Evolutionary conservation across 208 protist species (phyloP), one percentile per base, ranked within the genome.

Genomic region (Leishmania mexicana): DNA sequence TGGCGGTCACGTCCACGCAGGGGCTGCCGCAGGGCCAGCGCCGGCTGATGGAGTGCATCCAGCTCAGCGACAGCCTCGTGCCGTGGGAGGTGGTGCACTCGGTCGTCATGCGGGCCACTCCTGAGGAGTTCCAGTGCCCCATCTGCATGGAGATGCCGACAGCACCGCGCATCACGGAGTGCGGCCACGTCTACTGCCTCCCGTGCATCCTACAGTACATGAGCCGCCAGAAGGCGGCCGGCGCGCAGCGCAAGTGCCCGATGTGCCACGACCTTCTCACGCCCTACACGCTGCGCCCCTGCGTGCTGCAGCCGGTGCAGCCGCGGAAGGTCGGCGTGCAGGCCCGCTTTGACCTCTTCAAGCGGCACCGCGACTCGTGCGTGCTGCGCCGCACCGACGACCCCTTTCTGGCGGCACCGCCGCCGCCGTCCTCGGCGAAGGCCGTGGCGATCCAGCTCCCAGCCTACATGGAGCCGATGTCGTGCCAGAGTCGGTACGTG

Each of bases 131-230:
- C 81, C 79, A 95, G 76, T 97, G 94, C 81, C 93, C 93, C 58
- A 95, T 97, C 62, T 97, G 94, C 83, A 88, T 97, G 53, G 89
- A 95, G 8, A 65, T 81, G 42, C 94, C 94, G 49, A 72, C 78
- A 47, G 91, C 90, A 13, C 89, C 94, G 31, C 89, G 94, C 76
- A 93, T 97, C 79, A 95, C 93, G n/a, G 88, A 94, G 84, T 97
- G 94, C 80, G 94, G 94, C 6, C 94, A 97, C 85, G 80, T 90
- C 24, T 96, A 94, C 84, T 97, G 94, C 70, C 83, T 96, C 35
- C 83, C 93, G 2, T 97, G 94, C 80, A 86, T 95, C 53, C 80
- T 96, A 47, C 92, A 94, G 75, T 93, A 96, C 87, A 75, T 97
- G 31, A 81, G 83, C 45, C 76, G 78, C 45, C 85, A 85, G 76